Evolutionary conservation across 1,139 yeast genomes (phyloP), one percentile per base, ranked within the genome.

Genomic region (Ogataea hybrid): DNA sequence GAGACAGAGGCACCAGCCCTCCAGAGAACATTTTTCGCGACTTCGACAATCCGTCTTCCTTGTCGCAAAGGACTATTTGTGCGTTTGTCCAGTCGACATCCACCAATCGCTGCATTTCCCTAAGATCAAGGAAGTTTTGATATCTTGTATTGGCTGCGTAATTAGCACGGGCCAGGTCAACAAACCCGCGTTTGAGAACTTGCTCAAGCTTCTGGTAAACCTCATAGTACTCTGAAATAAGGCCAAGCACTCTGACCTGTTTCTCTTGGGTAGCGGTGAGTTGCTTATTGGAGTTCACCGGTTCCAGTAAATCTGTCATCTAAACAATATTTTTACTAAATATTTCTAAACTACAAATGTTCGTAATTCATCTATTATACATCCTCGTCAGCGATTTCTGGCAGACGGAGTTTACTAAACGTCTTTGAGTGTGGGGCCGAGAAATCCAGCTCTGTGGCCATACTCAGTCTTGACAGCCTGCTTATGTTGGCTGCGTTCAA

Each of bases 1-100:
- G 28, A 1, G 53, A 30, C 18, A 39, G 12, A 2, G 62, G 52
- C 3, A 48, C 50, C 20, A 59, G 42, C 3, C 61, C 62, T 9
- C 63, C 63, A 17, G 50, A 49, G 12, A 60, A 50, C 37, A 53
- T 40, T 21, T 41, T 49, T 7, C 56, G 35, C 6, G 62, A 61
- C 37, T 58, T 56, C 16, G 42, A 39, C 14, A 12, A 29, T 35
- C 7, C 34, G 37, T 28, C 9, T 9, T 15, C 22, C 15, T 28
- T 28, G 27, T 23, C 12, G 11, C 11, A n/a, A 5, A 11, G 11
- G 21, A 12, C 14, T 3, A 15, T 28, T 7, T 33, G 38, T 28
- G n/a, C 30, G 28, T 16, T 14, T 17, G 11, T 28, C 36, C 36
- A 37, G 5, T 29, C 15, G 8, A 48, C 47, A 5, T 20, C 18